Base-by-base conservation (phyloP, 257 asterid species). In the Capsicum baccatum region DNA sequence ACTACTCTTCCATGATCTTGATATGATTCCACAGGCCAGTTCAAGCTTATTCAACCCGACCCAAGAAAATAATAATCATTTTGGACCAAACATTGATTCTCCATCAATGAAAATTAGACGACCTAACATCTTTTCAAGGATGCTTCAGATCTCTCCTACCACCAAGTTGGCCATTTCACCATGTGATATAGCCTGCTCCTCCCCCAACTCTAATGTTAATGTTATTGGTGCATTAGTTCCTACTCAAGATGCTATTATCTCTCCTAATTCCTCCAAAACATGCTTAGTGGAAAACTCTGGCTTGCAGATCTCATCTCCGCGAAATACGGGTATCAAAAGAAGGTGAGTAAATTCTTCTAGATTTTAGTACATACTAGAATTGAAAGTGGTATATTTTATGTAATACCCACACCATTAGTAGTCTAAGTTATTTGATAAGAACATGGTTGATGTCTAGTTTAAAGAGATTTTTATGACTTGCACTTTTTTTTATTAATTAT, bases 281-380 rank as follows among this genome's bases (percentile, higher is more conserved):
- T 90, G 92, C 85, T 84, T 89, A 85, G 76, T 87, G 74, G 94
- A 91, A 69, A 90, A 87, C 85, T 84, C 92, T 47, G 89, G 85
- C 19, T 60, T 91, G 84, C 97, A 92, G 97, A 96, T 94, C 98
- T 91, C 99, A 60, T 89, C 98, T 88, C 99, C 98, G 94, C 91
- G 93, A 92, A 96, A 91, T 90, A 84, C 98, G 98, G 97, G 92
- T 79, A 91, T 92, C 92, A 93, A 96, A 85, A 88, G 99, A 90
- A 96, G 99, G 99, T 94, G 83, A 87, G 89, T 50, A 21, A 66
- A 37, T 86, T 19, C 19, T 59, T 47, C 68, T 7, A 68, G 11
- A 57, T 39, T 56, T 50, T 71, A 39, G 66, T 64, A 64, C 11
- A 63, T 6, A 5, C 17, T 63, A 62, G 26, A 52, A 63, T 76